Evolutionary conservation across 176 grass and related monocot species (phyloP).

Genomic region (Pontederia paniculata): DNA sequence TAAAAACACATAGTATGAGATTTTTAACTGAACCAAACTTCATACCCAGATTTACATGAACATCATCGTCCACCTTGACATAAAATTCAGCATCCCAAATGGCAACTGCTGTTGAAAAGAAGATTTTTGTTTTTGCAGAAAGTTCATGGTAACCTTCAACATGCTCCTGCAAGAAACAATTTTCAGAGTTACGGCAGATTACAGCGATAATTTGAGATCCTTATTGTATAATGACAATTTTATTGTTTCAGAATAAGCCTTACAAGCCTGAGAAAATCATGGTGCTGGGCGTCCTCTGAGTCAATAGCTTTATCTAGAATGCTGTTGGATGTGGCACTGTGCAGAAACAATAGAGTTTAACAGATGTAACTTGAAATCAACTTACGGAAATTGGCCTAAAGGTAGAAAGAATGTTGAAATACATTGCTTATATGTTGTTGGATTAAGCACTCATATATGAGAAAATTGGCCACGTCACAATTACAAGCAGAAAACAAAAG

Average conservation of each 20-base stretch:
- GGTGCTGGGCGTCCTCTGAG: slow-evolving; percentile 54
- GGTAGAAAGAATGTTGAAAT: no score
- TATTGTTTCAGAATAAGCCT: slow-evolving; percentile 2
- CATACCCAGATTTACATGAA: slow-evolving; percentile 73
- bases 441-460: no score
- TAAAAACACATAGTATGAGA: background rate
- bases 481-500: no score
- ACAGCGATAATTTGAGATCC: background rate
- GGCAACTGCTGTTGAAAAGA: slow-evolving; percentile 68
- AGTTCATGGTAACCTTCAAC: slow-evolving; percentile 93
- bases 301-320: slow-evolving; percentile 80
- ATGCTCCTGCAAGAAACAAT: slow-evolving; percentile 48
- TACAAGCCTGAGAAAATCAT: slow-evolving; percentile 94
- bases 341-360: slow-evolving; percentile 19
- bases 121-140: slow-evolving; percentile 93
- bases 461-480: no score
- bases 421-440: no score
- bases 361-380: background rate
- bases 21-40: background rate
- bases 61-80: slow-evolving; percentile 98
- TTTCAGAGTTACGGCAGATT: no score
- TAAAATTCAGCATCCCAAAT: slow-evolving; percentile 97
- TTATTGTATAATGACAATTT: background rate
- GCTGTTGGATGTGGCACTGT: slow-evolving; percentile 68
- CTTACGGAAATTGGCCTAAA: no score